A percentile compares a stretch with the other conserved stretches of the same genome.
These are phyloP conservation scores for Diaporthe sp. DNA, from an alignment of 2,329 filamentous ascomycete species.

Conservation along the genomic window DNA sequence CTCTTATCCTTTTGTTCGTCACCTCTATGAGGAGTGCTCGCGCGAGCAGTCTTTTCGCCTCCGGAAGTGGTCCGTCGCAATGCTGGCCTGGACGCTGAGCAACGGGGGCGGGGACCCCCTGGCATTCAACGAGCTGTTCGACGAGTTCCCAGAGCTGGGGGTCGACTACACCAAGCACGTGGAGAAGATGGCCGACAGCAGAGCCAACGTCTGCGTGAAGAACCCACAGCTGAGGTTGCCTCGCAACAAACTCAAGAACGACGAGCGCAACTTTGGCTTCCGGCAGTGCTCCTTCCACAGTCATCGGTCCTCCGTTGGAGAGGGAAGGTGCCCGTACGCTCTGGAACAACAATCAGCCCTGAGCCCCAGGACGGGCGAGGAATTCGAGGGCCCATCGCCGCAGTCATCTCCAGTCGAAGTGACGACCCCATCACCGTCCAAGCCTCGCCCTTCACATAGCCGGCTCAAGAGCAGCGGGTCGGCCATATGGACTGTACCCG, in stretches of 20 bases:
- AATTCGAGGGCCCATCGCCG: background rate
- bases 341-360: background rate
- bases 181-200: conserved; percentile 60
- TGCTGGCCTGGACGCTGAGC: conserved; percentile 66
- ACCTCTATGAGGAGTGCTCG: conserved; percentile 65
- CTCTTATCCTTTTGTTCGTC: conserved; percentile 59
- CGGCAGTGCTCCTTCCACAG: conserved; percentile 71
- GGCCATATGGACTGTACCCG: conserved; percentile 31
- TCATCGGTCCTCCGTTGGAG: conserved; percentile 64
- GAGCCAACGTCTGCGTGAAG: conserved; percentile 65
- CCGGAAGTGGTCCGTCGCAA: conserved; percentile 69
- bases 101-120: conserved; percentile 42
- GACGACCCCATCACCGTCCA: background rate
- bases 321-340: conserved; percentile 60
- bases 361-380: background rate
- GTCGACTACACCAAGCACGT: conserved; percentile 64
- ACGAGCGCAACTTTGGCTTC: conserved; percentile 69
- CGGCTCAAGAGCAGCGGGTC: conserved; percentile 16
- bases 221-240: conserved; percentile 70
- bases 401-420: background rate
- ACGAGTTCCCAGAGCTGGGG: conserved; percentile 57
- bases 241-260: conserved; percentile 64
- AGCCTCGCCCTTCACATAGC: background rate
- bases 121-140: conserved; percentile 35
- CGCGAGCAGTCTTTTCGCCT: conserved; percentile 60